Evolutionary conservation across 345 rosid genomes (phyloP).

Genomic region (Noccaea caerulescens): DNA sequence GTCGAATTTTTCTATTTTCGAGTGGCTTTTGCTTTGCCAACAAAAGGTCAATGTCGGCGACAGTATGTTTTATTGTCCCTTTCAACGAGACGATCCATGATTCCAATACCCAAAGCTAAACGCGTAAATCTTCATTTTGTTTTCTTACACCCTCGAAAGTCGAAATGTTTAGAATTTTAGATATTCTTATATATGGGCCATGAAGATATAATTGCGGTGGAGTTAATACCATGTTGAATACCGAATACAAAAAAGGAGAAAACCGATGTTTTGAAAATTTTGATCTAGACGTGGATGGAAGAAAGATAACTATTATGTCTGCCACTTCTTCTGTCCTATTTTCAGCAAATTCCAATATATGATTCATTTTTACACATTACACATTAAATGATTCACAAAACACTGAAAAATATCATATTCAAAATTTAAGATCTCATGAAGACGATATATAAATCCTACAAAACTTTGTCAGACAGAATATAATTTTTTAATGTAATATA

Average conservation of each 20-base stretch:
- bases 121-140: conserved; percentile 31
- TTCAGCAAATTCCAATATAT: neutral
- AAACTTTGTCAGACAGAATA: neutral
- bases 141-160: conserved; percentile 4
- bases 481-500: neutral
- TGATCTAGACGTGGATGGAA: conserved; percentile 16
- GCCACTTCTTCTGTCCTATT: conserved; percentile 20
- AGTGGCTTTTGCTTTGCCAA: conserved; percentile 36
- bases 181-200: neutral
- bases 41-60: conserved; percentile 39
- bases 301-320: conserved; percentile 35
- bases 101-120: conserved; percentile 21
- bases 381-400: neutral
- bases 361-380: neutral
- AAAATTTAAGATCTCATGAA: neutral
- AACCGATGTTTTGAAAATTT: neutral
- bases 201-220: neutral
- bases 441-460: neutral
- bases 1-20: neutral
- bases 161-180: conserved; percentile 13
- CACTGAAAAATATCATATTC: neutral
- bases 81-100: conserved; percentile 28
- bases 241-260: neutral
- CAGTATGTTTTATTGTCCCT: conserved; percentile 26
- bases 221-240: conserved; percentile 22